Evolutionary conservation across 1,284 basidiomycete genomes (phyloP), one percentile per base, ranked within the genome.

Genomic region (Tilletiaria anomala): DNA sequence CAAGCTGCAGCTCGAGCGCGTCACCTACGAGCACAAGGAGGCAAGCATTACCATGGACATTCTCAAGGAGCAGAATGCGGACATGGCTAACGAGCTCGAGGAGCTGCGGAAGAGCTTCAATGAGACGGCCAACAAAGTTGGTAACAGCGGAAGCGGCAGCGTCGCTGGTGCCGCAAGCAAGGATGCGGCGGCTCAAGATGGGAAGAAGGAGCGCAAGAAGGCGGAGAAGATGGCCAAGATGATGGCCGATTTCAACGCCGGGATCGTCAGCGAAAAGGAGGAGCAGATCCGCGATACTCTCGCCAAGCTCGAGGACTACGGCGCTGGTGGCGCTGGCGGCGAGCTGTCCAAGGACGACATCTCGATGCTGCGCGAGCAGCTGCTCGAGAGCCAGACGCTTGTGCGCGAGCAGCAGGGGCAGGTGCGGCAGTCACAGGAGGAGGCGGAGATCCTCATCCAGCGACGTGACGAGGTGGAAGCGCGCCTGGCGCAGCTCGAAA

Each of bases 141-240:
- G n/a, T n/a, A 20, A 19, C 20, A 82, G 53, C 20, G 37, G 23
- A 3, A 15, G 3, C 12, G 23, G n/a, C n/a, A 39, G n/a, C n/a
- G n/a, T n/a, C 23, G 48, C 40, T 22, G 37, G 21, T 18, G 19
- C 18, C 12, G 19, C 24, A 18, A 71, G 88, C 56, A 85, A 82
- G 43, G 50, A 62, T 35, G 53, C 79, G 11, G 79, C 79, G 22
- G n/a, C n/a, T n/a, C 77, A 78, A 18, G 91, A 94, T 68, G 91
- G 51, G 26, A 8, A n/a, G 91, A 96, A 93, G 72, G 91, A 97
- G 74, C 91, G 87, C 74, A 80, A 86, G 69, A 97, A 96, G 71
- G 88, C 93, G 61, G 91, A 96, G 72, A 93, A 93, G 76, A 87
- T 99, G 82, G 88, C 85, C n/a, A 75, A 91, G 54, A 93, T 99